A percentile compares a stretch with the other conserved stretches of the same genome.
Conservation (phyloP, 108 stramenopile species). For the Skeletonema potamos region DNA sequence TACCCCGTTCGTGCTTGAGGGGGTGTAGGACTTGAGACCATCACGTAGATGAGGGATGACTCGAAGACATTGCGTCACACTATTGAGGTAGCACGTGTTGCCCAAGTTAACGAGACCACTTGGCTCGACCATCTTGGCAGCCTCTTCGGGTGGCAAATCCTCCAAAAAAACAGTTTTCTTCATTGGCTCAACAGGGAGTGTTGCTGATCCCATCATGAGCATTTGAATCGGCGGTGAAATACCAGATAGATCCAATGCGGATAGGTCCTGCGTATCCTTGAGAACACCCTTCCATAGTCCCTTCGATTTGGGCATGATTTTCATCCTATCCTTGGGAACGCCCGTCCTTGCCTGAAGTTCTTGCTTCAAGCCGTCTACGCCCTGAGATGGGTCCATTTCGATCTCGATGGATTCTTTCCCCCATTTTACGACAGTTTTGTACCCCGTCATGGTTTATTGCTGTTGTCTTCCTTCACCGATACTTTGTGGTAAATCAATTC, state of each 20-base stretch:
- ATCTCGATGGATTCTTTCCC: conserved; percentile 85
- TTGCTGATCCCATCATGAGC: conserved; percentile 97
- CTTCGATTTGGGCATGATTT: conserved; percentile 96
- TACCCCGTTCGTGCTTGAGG: conserved; percentile 24
- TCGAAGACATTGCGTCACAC: conserved; percentile 94
- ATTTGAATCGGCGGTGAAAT: conserved; percentile 72
- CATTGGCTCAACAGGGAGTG: conserved; percentile 81
- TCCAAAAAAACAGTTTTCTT: conserved; percentile 92
- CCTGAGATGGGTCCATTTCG: conserved; percentile 63
- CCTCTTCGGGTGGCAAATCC: conserved; percentile 91
- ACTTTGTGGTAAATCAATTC: no score
- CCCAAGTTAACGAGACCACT: conserved; percentile 96
- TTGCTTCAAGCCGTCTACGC: conserved; percentile 81
- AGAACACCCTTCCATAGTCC: conserved; percentile 85
- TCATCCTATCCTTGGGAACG: conserved; percentile 94
- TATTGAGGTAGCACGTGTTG: conserved; percentile 99
- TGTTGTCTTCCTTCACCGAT: not conserved
- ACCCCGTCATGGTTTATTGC: conserved; percentile 13
- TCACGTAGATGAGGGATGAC: conserved; percentile 84
- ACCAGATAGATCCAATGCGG: conserved; percentile 49
- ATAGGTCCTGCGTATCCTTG: conserved; percentile 89
- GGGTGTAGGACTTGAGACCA: conserved; percentile 58
- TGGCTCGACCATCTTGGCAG: conserved; percentile 89
- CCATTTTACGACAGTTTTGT: conserved; percentile 84
- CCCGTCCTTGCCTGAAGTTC: conserved; percentile 88